Conservation (phyloP, 2,329 filamentous ascomycete genomes). For the Xylariaceae sp. region DNA sequence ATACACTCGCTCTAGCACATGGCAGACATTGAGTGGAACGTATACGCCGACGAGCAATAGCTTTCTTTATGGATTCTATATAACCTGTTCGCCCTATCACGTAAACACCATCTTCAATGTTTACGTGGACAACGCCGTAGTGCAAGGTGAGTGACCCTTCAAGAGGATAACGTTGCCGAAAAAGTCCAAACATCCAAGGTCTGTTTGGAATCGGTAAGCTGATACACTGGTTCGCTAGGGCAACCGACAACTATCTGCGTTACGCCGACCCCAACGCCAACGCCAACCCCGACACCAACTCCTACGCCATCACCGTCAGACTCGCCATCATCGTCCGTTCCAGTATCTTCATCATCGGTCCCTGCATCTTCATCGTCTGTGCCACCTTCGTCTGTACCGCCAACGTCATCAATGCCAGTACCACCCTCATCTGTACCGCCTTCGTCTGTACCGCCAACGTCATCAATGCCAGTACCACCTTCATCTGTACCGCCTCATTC, state of each 20-base stretch:
- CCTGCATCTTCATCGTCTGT: background rate
- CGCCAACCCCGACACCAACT: background rate
- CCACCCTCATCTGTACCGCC: background rate
- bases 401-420: no score
- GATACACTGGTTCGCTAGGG: background rate
- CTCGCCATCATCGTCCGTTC: background rate
- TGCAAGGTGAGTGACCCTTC: slow-evolving; percentile 2
- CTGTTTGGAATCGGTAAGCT: background rate
- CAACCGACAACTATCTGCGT: background rate
- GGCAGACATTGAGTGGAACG: slow-evolving; percentile 1
- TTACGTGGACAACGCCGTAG: slow-evolving; percentile 4
- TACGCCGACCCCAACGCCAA: background rate
- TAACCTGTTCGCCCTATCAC: slow-evolving; percentile 1
- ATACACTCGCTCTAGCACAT: background rate
- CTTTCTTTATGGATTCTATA: background rate
- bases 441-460: background rate
- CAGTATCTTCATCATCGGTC: background rate
- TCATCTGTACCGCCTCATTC: background rate
- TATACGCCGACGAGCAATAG: slow-evolving; percentile 1
- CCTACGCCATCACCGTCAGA: background rate
- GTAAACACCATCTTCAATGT: background rate
- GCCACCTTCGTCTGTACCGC: background rate
- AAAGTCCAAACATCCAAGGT: background rate
- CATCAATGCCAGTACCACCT: background rate
- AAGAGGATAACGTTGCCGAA: background rate